A percentile compares a stretch with the other conserved stretches of the same genome.
These are phyloP conservation scores for Amylocystis lapponica DNA, from an alignment of 768 basidiomycete genomes.

Conservation along the genomic window DNA sequence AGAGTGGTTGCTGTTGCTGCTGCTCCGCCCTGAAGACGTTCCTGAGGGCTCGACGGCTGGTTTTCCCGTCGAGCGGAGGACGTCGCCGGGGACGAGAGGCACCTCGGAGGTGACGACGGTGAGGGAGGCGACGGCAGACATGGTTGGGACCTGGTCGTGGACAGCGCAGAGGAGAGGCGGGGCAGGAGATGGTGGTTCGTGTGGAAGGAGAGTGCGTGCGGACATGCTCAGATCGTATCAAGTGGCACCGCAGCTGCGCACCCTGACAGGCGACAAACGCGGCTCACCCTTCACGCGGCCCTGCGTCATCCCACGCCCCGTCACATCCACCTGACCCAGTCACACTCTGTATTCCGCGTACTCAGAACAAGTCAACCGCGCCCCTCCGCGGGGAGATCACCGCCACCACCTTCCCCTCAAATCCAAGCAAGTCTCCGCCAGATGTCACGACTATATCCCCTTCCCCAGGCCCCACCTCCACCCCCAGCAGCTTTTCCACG, in stretches of 20 bases:
- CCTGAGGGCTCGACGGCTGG: conserved; percentile 44
- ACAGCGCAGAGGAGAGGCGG: neutral
- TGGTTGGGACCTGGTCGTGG: neutral
- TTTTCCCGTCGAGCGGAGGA: conserved; percentile 56
- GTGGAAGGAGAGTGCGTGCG: no score
- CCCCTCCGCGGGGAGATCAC: conserved; percentile 27
- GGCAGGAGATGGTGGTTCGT: neutral
- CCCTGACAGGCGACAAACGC: no score
- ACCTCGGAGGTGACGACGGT: conserved; percentile 28
- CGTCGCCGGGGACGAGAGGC: conserved; percentile 53
- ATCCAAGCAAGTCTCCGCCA: conserved; percentile 30
- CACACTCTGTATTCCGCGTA: no score
- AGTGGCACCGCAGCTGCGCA: no score
- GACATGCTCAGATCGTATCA: no score
- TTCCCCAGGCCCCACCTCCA: conserved; percentile 17
- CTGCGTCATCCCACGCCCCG: no score
- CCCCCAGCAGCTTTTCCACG: conserved; percentile 47
- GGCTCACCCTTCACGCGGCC: no score
- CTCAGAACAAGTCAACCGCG: conserved; percentile 26
- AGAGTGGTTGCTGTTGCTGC: neutral
- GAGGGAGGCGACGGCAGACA: neutral
- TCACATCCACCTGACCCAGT: no score
- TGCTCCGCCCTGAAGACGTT: neutral
- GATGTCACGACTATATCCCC: conserved; percentile 26
- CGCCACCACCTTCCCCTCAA: conserved; percentile 30